Base-by-base conservation (phyloP, 164 flowering plant species). In the Tinospora cordifolia region DNA sequence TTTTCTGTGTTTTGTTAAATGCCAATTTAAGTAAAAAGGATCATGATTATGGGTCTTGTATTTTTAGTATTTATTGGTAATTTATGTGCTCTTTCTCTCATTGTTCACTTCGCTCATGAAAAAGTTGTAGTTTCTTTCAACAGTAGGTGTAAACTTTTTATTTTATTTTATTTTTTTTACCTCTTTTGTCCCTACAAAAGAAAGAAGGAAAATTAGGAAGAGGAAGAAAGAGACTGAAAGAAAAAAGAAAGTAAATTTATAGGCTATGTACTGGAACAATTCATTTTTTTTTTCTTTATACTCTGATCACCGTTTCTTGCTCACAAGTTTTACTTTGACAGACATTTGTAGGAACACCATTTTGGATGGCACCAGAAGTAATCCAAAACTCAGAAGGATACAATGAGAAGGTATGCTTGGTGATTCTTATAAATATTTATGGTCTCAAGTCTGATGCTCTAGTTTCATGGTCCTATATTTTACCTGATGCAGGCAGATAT, bases 331-430 rank as follows among this genome's bases (percentile, higher is more conserved):
- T 67, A 40, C 63, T 69, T 57, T 80, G 70, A 66, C 90, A 94
- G 98, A 94, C 98, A 63, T 94, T 94, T 87, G 98, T 94, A 72
- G 99, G 99, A 78, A 94, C 99, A 60, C 99, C 99, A 73, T 94
- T 94, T 77, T 94, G 99, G 99, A 94, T 94, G 99, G 99, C 99
- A 72, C 99, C 99, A 59, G 99, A 94, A 76, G 99, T 94, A 46
- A 94, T 94, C 79, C 97, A 94, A 74, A 92, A 92, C 77, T 83
- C 97, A 47, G 99, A 94, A 21, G 99, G 99, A 68, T 94, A 94
- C 75, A 87, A 94, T 80, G 97, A 94, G 81, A 94, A 94, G 93
- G 99, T 94, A 63, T 36, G 21, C 54, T 24, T 63, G 15, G 46
- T 59, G 26, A 22, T 25, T 11, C n/a, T 69, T 63, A 34, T 65